These are phyloP conservation scores for Mycena filopes DNA, from an alignment of 768 basidiomycete species.

Conservation along the genomic window DNA sequence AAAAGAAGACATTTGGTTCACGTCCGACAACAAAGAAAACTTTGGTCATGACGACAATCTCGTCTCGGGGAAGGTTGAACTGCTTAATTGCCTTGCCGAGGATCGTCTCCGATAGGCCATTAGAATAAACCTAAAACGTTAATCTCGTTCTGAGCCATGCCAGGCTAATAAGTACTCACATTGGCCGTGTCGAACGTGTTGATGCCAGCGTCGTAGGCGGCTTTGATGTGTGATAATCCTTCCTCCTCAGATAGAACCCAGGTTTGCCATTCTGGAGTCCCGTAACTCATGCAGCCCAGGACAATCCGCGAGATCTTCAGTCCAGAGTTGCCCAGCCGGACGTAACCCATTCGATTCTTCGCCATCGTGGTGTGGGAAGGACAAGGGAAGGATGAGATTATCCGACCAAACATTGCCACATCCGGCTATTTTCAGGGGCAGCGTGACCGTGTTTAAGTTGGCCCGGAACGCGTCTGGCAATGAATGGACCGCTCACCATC, in stretches of 20 bases:
- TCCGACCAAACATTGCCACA: too few relatives aligned
- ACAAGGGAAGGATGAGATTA: background rate
- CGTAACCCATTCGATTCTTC: conserved; percentile 6
- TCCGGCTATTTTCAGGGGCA: too few relatives aligned
- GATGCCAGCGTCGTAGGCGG: conserved; percentile 67
- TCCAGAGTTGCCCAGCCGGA: conserved; percentile 15
- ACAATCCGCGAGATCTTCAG: conserved; percentile 33
- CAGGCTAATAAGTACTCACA: conserved; percentile 37
- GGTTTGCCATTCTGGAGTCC: conserved; percentile 26
- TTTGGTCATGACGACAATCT: conserved; percentile 85
- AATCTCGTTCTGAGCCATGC: background rate
- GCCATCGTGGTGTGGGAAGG: background rate
- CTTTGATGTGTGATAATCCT: conserved; percentile 50
- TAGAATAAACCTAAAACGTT: conserved; percentile 65
- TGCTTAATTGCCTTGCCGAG: conserved; percentile 79
- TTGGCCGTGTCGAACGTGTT: conserved; percentile 71
- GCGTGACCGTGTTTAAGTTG: background rate
- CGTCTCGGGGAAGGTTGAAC: conserved; percentile 73
- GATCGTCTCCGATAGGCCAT: conserved; percentile 72
- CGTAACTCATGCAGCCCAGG: conserved; percentile 42
- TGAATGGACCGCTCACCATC: conserved; percentile 24
- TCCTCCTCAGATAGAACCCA: conserved; percentile 53
- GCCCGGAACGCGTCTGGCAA: background rate
- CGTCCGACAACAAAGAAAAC: conserved; percentile 51
- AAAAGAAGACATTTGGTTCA: conserved; percentile 29